These are phyloP conservation scores for Ambrosia trifida DNA, from an alignment of 129 eudicot genomes.

Conservation along the genomic window DNA sequence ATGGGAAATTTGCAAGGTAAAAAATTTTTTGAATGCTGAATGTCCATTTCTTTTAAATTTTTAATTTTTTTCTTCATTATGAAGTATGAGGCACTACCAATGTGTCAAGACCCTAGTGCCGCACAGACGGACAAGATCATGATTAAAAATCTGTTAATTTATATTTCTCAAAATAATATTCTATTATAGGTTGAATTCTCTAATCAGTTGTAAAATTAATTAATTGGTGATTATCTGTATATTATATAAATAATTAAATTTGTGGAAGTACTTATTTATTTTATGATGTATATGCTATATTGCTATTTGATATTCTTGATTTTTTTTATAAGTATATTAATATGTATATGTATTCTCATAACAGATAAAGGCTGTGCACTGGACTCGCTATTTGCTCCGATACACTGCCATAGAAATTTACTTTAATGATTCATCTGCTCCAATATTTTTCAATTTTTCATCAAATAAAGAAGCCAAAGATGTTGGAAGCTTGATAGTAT, in stretches of 20 bases:
- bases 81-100: conserved; percentile 3
- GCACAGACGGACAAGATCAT: neutral
- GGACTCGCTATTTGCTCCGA: conserved; percentile 95
- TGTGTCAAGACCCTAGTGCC: neutral
- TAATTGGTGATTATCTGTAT: neutral
- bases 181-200: neutral
- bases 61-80: no score
- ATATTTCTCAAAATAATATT: neutral
- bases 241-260: neutral
- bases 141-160: neutral
- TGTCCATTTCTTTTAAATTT: conserved; percentile 1
- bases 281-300: neutral
- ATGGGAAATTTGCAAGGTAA: conserved; percentile 87
- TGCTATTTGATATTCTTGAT: conserved; percentile 2
- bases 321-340: neutral
- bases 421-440: conserved; percentile 76
- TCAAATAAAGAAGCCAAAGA: conserved; percentile 89
- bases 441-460: conserved; percentile 84
- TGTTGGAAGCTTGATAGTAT: conserved; percentile 78
- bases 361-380: conserved; percentile 93
- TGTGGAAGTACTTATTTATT: neutral
- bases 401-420: conserved; percentile 95
- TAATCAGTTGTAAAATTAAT: neutral
- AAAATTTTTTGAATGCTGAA: neutral
- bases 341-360: conserved; percentile 25